phyloP scores from a whole-genome alignment of 257 asterid species.

The Buddleja alternifolia region DNA sequence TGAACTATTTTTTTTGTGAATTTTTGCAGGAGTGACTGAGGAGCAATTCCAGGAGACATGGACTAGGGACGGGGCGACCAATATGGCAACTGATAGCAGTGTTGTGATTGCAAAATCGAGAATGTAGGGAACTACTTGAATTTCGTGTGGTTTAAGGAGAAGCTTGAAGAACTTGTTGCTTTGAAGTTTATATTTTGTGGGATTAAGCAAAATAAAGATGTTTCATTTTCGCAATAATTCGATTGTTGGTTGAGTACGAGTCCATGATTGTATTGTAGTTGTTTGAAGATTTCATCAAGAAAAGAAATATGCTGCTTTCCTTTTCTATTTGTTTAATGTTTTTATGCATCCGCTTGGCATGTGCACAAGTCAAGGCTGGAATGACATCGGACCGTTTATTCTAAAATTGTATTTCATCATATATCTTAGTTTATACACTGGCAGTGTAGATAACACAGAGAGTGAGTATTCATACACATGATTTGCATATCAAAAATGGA shows the following conservation, averaged over 20 bases:
- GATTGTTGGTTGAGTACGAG: conserved; percentile 33
- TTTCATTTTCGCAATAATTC: conserved; percentile 39
- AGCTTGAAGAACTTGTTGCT: conserved; percentile 34
- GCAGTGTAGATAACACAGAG: too few relatives aligned
- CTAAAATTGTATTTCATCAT: too few relatives aligned
- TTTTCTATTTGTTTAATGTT: neutral
- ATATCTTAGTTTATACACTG: too few relatives aligned
- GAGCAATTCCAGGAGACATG: conserved; percentile 88
- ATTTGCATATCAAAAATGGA: too few relatives aligned
- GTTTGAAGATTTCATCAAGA: conserved; percentile 24
- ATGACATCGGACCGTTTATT: too few relatives aligned
- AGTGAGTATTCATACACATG: too few relatives aligned
- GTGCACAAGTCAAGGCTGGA: too few relatives aligned
- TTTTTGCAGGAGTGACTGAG: conserved; percentile 81
- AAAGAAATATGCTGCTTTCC: neutral
- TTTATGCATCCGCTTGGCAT: neutral
- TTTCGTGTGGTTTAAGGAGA: neutral
- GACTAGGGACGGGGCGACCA: conserved; percentile 73
- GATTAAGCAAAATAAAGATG: conserved; percentile 32
- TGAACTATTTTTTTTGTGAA: neutral
- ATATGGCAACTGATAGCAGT: conserved; percentile 58
- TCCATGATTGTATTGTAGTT: conserved; percentile 30
- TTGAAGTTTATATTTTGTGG: conserved; percentile 22
- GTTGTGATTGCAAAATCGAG: conserved; percentile 82
- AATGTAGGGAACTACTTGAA: conserved; percentile 47